Conservation (phyloP, 1,284 basidiomycete species). For the Leucocoprinus gongylophorus region DNA sequence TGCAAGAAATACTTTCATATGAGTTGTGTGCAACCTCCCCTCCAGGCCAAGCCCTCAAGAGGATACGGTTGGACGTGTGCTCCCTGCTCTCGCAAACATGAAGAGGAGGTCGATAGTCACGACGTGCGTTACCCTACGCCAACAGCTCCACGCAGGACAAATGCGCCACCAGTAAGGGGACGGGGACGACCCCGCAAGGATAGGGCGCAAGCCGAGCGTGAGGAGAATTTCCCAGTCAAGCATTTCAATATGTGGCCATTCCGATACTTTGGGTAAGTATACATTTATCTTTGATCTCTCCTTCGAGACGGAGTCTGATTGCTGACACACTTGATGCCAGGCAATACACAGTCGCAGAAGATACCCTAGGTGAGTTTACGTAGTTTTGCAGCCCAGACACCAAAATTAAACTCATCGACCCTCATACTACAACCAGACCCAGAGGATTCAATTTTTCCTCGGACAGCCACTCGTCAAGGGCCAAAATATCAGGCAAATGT, state of each 20-base stretch:
- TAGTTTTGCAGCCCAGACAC: background rate
- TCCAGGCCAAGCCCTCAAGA: conserved; percentile 92
- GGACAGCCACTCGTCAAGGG: conserved; percentile 82
- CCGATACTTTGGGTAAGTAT: conserved; percentile 86
- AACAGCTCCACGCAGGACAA: conserved; percentile 50
- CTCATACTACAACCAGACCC: conserved; percentile 49
- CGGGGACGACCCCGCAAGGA: conserved; percentile 72
- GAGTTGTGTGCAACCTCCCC: conserved; percentile 86
- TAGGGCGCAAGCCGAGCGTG: conserved; percentile 56
- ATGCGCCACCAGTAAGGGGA: conserved; percentile 57
- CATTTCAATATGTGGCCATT: conserved; percentile 95
- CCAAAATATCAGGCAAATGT: conserved; percentile 77
- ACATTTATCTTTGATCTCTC: conserved; percentile 4
- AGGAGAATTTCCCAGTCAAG: conserved; percentile 70
- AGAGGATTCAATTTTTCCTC: conserved; percentile 92
- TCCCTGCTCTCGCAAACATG: conserved; percentile 83
- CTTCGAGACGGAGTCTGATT: conserved; percentile 12
- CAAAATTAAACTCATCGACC: conserved; percentile 2
- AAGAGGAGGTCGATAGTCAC: conserved; percentile 79
- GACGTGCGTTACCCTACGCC: conserved; percentile 52
- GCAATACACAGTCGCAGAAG: conserved; percentile 84
- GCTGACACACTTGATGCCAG: conserved; percentile 33
- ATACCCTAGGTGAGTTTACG: conserved; percentile 66
- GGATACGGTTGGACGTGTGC: conserved; percentile 99
- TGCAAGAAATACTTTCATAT: conserved; percentile 97